Conservation (phyloP, 768 basidiomycete species). For the Piloderma croceum region DNA sequence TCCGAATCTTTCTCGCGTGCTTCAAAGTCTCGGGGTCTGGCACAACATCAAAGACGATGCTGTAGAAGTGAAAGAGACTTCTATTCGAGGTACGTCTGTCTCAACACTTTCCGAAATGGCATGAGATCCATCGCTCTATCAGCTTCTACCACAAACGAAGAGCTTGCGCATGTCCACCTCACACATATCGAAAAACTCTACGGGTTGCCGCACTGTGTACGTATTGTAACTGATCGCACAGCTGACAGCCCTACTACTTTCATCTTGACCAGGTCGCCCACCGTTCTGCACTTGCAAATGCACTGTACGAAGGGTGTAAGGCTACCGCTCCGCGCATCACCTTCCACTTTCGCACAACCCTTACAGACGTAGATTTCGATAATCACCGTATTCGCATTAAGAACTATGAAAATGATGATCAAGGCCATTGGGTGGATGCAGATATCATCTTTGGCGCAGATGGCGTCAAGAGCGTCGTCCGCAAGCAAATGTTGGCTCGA, state of each 20-base stretch:
- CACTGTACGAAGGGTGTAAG: constrained; percentile 23
- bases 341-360: constrained; percentile 20
- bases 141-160: constrained; percentile 24
- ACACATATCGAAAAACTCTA: constrained; percentile 23
- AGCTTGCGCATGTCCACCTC: constrained; percentile 25
- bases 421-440: constrained; percentile 20
- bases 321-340: constrained; percentile 21
- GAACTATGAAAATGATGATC: constrained; percentile 10
- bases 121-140: background rate
- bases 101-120: background rate
- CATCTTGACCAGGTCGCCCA: constrained; percentile 32
- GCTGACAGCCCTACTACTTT: too few relatives aligned
- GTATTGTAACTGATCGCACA: too few relatives aligned
- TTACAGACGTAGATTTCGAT: constrained; percentile 25
- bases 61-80: constrained; percentile 21
- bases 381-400: constrained; percentile 13
- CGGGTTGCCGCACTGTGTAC: constrained; percentile 28
- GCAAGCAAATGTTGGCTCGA: constrained; percentile 27
- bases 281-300: constrained; percentile 28
- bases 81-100: constrained; percentile 21
- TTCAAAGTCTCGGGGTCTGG: constrained; percentile 26
- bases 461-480: constrained; percentile 30
- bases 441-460: constrained; percentile 35
- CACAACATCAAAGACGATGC: constrained; percentile 22
- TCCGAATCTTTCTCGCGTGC: constrained; percentile 28